Percentiles rank a stretch among this genome's conserved stretches.
Evolutionary conservation across 169 alveolate species (phyloP).

Genomic region (Theileria sp.): DNA sequence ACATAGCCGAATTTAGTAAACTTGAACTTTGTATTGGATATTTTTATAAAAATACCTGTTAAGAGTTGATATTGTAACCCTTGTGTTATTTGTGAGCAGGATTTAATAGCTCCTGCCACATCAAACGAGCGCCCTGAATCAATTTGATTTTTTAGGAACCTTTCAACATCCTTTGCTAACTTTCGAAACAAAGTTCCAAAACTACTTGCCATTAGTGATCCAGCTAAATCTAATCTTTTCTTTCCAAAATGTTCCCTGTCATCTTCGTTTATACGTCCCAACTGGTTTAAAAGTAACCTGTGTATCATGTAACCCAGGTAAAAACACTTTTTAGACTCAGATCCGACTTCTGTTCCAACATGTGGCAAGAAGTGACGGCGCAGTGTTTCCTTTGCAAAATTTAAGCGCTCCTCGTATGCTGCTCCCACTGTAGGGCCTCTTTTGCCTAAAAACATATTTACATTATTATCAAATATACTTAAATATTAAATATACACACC

Average conservation of each 20-base stretch:
- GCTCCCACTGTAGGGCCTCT: conserved; percentile 96
- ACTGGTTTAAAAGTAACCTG: conserved; percentile 91
- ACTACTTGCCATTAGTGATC: conserved; percentile 95
- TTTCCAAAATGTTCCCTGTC: conserved; percentile 99
- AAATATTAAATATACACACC: neutral
- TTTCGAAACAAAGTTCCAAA: conserved; percentile 94
- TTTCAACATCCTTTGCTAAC: conserved; percentile 90
- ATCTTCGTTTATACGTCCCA: conserved; percentile 97
- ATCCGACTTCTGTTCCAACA: conserved; percentile 91
- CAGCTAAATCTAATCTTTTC: conserved; percentile 98
- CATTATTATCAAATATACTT: conserved; percentile 69
- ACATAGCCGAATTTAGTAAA: neutral
- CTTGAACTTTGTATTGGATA: no score
- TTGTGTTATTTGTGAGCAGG: conserved; percentile 87
- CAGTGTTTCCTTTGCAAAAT: conserved; percentile 93
- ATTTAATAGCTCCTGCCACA: conserved; percentile 87
- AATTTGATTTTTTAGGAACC: conserved; percentile 87
- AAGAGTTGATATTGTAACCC: conserved; percentile 84
- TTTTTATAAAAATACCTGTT: conserved; percentile 40
- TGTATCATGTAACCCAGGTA: conserved; percentile 99
- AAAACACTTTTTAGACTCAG: conserved; percentile 94
- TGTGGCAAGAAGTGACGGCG: conserved; percentile 98
- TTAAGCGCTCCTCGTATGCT: conserved; percentile 85
- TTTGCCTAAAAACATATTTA: conserved; percentile 84
- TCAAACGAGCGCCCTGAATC: conserved; percentile 88